Conservation (phyloP, 225 moss, liverwort and hornwort genomes). For the Polytrichum formosum region DNA sequence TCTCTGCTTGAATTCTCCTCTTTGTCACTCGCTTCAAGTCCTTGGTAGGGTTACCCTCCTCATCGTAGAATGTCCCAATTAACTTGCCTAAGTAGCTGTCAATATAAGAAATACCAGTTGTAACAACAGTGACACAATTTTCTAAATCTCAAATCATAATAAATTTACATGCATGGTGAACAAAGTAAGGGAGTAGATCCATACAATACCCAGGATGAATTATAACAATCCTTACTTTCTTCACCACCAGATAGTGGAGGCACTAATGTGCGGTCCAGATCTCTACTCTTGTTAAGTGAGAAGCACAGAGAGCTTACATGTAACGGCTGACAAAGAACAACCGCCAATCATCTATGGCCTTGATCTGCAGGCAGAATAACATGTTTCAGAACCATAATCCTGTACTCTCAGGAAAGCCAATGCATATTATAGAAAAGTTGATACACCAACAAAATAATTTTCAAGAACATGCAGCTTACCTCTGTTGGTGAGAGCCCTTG, state of each 20-base stretch:
- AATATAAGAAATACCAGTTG: neutral
- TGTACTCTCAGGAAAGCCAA: no score
- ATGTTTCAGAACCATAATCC: neutral
- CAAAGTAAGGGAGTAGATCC: no score
- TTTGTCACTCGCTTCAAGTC: constrained; percentile 41
- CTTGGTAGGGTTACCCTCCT: constrained; percentile 62
- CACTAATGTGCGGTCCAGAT: no score
- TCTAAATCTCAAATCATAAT: no score
- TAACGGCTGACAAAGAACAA: constrained; percentile 69
- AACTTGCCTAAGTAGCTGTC: constrained; percentile 84
- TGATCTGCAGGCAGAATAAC: constrained; percentile 57
- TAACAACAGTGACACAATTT: no score
- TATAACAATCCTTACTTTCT: no score
- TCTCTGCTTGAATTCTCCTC: constrained; percentile 48
- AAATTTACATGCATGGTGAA: no score
- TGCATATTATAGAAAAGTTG: neutral
- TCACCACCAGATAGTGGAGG: no score
- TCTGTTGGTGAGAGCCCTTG: constrained; percentile 69
- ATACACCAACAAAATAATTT: neutral
- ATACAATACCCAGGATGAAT: no score
- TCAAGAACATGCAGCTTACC: constrained; percentile 27
- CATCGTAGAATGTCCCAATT: constrained; percentile 73
- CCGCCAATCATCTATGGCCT: constrained; percentile 89
- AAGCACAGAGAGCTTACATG: constrained; percentile 40
- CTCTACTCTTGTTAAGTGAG: no score